These are phyloP conservation scores for Cunninghamia lanceolata DNA, from an alignment of 75 land plant genomes.

Conservation along the genomic window DNA sequence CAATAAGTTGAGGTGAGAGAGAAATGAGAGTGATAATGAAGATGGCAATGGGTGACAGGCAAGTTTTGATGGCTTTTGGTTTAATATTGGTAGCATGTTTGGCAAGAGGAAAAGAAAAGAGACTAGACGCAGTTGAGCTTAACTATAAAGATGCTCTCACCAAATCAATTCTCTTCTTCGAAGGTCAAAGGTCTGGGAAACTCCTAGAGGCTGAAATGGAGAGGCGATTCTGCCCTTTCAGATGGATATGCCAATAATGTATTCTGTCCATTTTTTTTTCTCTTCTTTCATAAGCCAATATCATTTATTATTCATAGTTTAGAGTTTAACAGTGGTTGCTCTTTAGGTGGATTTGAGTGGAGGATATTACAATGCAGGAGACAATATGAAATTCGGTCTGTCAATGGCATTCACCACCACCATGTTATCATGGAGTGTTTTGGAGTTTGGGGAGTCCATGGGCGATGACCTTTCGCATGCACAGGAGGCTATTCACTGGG, in stretches of 20 bases:
- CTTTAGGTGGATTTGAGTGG: slow-evolving; percentile 75
- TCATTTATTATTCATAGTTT: too few species aligned
- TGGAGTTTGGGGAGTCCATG: slow-evolving; percentile 55
- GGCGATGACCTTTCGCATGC: slow-evolving; percentile 43
- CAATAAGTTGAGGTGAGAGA: too few species aligned
- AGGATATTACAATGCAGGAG: slow-evolving; percentile 95
- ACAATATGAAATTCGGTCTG: slow-evolving; percentile 88
- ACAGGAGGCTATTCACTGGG: slow-evolving; percentile 62
- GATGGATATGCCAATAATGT: slow-evolving; percentile 7
- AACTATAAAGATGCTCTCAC: slow-evolving; percentile 12
- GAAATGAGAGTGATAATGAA: too few species aligned
- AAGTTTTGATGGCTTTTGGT: too few species aligned
- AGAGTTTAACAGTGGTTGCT: too few species aligned
- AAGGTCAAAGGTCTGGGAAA: too few species aligned
- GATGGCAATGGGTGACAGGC: too few species aligned
- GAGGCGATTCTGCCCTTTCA: slow-evolving; percentile 21
- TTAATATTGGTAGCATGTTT: too few species aligned
- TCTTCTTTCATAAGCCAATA: too few species aligned
- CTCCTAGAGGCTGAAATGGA: slow-evolving; percentile 25
- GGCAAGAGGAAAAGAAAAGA: too few species aligned
- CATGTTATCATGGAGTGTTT: slow-evolving; percentile 74
- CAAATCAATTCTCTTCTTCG: slow-evolving; percentile 28
- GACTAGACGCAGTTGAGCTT: too few species aligned
- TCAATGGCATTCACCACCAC: slow-evolving; percentile 91
- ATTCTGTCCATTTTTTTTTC: too few species aligned